Percentiles rank a stretch among this genome's conserved stretches.
phyloP scores from a whole-genome alignment of 2,329 filamentous ascomycete species.

The Pyrenochaeta sp. region DNA sequence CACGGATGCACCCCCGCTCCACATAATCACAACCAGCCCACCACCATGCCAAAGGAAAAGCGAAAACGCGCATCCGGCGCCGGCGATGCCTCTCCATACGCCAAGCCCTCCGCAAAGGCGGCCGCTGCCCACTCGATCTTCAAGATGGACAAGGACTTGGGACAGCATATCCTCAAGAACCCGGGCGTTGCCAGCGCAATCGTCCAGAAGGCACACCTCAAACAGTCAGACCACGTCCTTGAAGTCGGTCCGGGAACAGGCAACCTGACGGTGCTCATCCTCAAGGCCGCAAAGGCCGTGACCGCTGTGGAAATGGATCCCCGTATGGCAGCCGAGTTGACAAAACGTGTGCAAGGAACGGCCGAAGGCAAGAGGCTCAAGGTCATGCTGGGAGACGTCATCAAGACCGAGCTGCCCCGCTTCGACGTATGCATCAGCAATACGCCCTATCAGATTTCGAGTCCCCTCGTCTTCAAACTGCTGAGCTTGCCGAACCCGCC shows the following conservation, averaged over 20 bases:
- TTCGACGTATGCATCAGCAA: constrained; percentile 85
- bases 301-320: constrained; percentile 94
- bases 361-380: constrained; percentile 80
- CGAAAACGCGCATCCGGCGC: constrained; percentile 43
- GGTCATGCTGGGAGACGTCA: constrained; percentile 88
- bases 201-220: constrained; percentile 85
- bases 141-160: constrained; percentile 94
- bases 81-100: constrained; percentile 53
- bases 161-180: constrained; percentile 92
- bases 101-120: constrained; percentile 56
- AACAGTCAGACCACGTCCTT: constrained; percentile 85
- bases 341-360: constrained; percentile 90
- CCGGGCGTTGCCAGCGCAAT: constrained; percentile 83
- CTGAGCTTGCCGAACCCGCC: constrained; percentile 83
- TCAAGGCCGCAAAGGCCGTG: constrained; percentile 83
- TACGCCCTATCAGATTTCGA: constrained; percentile 82
- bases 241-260: constrained; percentile 92
- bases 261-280: constrained; percentile 86
- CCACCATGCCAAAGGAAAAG: constrained; percentile 57
- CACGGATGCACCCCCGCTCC: too few relatives aligned
- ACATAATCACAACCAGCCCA: constrained; percentile 1
- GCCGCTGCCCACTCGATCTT: constrained; percentile 80
- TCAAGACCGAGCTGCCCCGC: constrained; percentile 79
- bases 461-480: constrained; percentile 89
- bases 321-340: constrained; percentile 94